phyloP scores from a whole-genome alignment of 2,329 filamentous ascomycete species.

The Boeremia exigua region DNA sequence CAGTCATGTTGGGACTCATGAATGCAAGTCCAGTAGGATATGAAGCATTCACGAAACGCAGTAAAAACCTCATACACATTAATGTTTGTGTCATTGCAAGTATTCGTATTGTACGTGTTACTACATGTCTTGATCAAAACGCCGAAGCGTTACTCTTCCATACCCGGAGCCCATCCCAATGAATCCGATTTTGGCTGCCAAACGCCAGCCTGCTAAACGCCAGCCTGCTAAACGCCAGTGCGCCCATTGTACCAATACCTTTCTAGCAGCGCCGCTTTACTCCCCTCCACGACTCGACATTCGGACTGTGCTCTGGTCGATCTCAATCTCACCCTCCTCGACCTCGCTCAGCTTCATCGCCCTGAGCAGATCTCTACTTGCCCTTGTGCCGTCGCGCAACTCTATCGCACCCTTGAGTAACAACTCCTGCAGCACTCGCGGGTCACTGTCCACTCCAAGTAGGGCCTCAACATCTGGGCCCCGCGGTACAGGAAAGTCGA shows the following conservation, averaged over 20 bases:
- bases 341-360: conserved; percentile 41
- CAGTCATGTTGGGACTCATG: not conserved
- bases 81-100: not conserved
- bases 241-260: not conserved
- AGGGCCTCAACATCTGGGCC: conserved; percentile 40
- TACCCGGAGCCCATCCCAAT: too few relatives aligned
- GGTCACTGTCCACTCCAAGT: conserved; percentile 28
- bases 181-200: too few relatives aligned
- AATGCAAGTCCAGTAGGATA: not conserved
- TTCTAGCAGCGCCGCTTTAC: not conserved
- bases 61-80: conserved; percentile 2
- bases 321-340: conserved; percentile 15
- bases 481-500: conserved; percentile 42
- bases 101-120: too few relatives aligned
- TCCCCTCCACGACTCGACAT: conserved; percentile 9
- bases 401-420: conserved; percentile 41
- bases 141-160: not conserved
- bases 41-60: not conserved
- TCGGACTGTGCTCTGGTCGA: conserved; percentile 20
- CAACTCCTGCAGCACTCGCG: conserved; percentile 28
- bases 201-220: too few relatives aligned
- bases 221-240: not conserved
- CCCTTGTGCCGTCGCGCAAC: conserved; percentile 38
- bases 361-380: conserved; percentile 39
- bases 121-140: not conserved